Evolutionary conservation across 495 filamentous ascomycete species (phyloP), one percentile per base, ranked within the genome.

Genomic region (Daldinia bambusicola): DNA sequence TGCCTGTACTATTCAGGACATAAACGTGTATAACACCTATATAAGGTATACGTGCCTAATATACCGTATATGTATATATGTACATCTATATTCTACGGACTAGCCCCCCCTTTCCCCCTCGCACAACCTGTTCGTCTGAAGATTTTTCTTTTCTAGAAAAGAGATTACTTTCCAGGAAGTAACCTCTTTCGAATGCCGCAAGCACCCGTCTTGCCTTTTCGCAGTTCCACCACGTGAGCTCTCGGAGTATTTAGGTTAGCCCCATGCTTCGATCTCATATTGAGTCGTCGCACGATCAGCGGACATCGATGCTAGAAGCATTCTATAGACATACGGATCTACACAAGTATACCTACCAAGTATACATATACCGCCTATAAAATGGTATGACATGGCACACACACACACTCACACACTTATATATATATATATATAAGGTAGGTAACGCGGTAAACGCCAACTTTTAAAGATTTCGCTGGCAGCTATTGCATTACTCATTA

Each of bases 161-260:
- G 1, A 48, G 10, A 48, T 9, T 20, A 48, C 43, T 48, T 20
- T 20, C 4, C 4, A 48, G 18, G 18, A 48, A 18, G 43, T 4
- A 48, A 48, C 7, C 18, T 48, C 0, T 22, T 48, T 20, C 30
- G 26, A 22, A 63, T 63, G 40, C 43, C 66, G 57, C 52, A 32
- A 66, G 43, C 36, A 60, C 45, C 58, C 58, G 61, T 51, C 41
- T 36, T 18, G 63, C 59, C 26, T 63, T 55, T 63, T 51, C 61
- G 10, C 52, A n/a, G 69, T 71, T 71, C 63, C 69, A 71, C 69
- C 63, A 66, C 52, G 51, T 59, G 63, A 67, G 41, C 52, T 71
- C 53, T 67, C 62, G 58, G 63, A 63, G 63, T 48, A 66, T 66
- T 70, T 63, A 61, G 52, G 14, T 57, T 14, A 38, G 16, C 55